Percentiles rank a stretch among this genome's conserved stretches.
Conservation (phyloP, 768 basidiomycete species). For the Zangia roseola region DNA sequence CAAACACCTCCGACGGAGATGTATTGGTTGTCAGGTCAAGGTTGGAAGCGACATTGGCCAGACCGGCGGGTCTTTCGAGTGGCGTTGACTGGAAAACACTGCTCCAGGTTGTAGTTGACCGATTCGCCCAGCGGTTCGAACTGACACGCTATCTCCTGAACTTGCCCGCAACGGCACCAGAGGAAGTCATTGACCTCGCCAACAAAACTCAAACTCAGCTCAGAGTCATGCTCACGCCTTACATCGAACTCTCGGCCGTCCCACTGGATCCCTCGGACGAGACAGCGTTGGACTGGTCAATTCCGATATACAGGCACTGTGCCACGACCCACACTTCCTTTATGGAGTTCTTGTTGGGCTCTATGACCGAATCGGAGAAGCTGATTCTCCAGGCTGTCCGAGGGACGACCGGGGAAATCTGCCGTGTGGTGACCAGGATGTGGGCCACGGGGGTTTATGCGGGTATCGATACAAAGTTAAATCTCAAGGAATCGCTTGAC, state of each 20-base stretch:
- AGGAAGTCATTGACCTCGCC: not conserved
- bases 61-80: slow-evolving; percentile 18
- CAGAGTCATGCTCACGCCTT: slow-evolving; percentile 22
- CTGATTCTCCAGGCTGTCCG: not conserved
- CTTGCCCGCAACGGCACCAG: not conserved
- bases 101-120: slow-evolving; percentile 1
- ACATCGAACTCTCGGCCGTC: slow-evolving; percentile 13
- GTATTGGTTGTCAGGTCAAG: slow-evolving; percentile 3
- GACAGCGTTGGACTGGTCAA: slow-evolving; percentile 21
- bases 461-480: slow-evolving; percentile 4
- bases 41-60: slow-evolving; percentile 5
- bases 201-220: slow-evolving; percentile 14
- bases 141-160: slow-evolving; percentile 18
- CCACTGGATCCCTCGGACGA: not conserved
- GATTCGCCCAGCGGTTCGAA: slow-evolving; percentile 29
- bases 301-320: slow-evolving; percentile 26
- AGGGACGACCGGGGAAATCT: not conserved
- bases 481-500: not conserved
- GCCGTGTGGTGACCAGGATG: slow-evolving; percentile 5
- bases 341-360: not conserved
- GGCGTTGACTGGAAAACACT: slow-evolving; percentile 37
- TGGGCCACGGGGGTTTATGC: slow-evolving; percentile 20
- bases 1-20: slow-evolving; percentile 26
- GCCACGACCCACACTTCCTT: slow-evolving; percentile 17
- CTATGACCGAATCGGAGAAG: slow-evolving; percentile 19